These are phyloP conservation scores for Nannochloropsis granulata DNA, from an alignment of 108 stramenopile genomes.

Conservation along the genomic window DNA sequence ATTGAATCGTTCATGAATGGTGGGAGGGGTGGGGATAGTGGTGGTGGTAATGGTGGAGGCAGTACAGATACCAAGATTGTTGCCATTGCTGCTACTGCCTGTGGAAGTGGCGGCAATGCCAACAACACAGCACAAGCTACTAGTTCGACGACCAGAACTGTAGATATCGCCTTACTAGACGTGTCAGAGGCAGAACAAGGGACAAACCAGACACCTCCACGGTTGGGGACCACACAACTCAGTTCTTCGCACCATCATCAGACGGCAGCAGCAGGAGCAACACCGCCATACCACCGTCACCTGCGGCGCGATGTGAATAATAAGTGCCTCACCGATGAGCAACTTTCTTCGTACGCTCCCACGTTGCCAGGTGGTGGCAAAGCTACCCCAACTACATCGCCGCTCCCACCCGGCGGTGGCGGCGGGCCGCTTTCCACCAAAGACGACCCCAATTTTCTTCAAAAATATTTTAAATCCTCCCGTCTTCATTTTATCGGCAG, in stretches of 20 bases:
- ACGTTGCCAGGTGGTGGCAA: background rate
- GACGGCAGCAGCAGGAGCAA: background rate
- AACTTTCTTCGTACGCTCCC: background rate
- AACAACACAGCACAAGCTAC: background rate
- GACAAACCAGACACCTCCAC: background rate
- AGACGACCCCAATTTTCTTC: conserved; percentile 34
- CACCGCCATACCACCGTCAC: background rate
- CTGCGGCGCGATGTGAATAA: no score
- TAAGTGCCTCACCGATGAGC: background rate
- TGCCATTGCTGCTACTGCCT: background rate
- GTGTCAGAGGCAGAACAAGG: background rate
- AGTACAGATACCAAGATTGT: no score
- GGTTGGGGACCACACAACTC: background rate
- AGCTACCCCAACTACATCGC: background rate
- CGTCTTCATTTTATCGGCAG: background rate
- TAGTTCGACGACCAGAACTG: background rate
- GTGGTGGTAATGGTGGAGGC: background rate
- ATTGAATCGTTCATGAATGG: conserved; percentile 57
- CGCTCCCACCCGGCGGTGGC: background rate
- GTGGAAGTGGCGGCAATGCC: background rate
- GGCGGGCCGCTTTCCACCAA: conserved; percentile 27
- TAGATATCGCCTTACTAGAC: background rate
- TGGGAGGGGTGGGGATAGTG: background rate
- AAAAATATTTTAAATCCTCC: conserved; percentile 27
- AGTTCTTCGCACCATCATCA: background rate